Evolutionary conservation across 2,329 filamentous ascomycete genomes (phyloP).

Genomic region (Trichoderma sp.): DNA sequence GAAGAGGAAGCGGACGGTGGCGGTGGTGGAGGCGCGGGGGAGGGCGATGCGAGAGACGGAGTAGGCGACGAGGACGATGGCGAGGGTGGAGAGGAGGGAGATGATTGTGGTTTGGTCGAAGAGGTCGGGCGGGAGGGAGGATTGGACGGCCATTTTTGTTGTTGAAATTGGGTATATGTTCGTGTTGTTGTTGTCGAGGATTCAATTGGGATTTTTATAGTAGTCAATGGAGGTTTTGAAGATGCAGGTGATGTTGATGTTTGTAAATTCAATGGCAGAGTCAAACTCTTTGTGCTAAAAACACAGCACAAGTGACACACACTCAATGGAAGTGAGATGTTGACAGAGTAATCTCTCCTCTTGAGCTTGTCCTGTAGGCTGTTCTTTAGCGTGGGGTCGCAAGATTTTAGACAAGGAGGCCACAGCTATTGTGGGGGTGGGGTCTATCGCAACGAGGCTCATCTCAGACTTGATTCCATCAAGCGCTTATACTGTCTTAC

Average conservation of each 20-base stretch:
- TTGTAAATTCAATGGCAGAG: background rate
- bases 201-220: background rate
- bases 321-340: background rate
- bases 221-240: background rate
- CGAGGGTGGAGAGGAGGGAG: conserved; percentile 57
- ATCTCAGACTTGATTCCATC: background rate
- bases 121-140: conserved; percentile 52
- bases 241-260: background rate
- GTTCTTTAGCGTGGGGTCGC: background rate
- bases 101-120: conserved; percentile 62
- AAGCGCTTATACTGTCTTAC: background rate
- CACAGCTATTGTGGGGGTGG: conserved; percentile 5
- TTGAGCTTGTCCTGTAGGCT: background rate
- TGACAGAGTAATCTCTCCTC: background rate
- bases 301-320: background rate
- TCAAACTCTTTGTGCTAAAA: background rate
- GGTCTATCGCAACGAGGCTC: background rate
- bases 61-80: conserved; percentile 54
- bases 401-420: background rate
- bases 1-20: conserved; percentile 74
- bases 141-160: conserved; percentile 22
- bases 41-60: conserved; percentile 48
- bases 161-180: background rate
- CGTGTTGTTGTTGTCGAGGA: background rate
- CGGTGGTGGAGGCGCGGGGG: conserved; percentile 49